A percentile compares a stretch with the other conserved stretches of the same genome.
Evolutionary conservation across 2,329 filamentous ascomycete species (phyloP).

Genomic region (Akanthomyces uredinophilus): DNA sequence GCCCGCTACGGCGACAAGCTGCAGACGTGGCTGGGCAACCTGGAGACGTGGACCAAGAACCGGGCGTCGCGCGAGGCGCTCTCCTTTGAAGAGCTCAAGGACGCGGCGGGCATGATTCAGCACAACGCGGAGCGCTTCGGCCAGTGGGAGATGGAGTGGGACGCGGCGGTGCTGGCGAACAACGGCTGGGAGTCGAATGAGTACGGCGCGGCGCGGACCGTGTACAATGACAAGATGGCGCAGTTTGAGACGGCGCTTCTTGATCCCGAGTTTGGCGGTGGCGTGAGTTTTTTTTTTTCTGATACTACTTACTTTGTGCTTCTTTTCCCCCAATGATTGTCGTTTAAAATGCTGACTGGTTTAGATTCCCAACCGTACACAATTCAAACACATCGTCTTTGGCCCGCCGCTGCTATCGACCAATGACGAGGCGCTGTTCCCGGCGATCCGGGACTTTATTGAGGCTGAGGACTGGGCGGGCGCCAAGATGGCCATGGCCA

Average conservation of each 20-base stretch:
- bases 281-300: conserved; percentile 55
- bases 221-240: conserved; percentile 74
- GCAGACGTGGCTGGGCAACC: conserved; percentile 57
- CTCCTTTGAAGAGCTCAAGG: conserved; percentile 31
- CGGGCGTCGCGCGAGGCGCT: conserved; percentile 22
- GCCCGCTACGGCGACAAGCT: conserved; percentile 65
- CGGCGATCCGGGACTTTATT: conserved; percentile 68
- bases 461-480: conserved; percentile 59
- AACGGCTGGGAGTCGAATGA: conserved; percentile 72
- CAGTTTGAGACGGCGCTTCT: conserved; percentile 78
- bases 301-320: no score
- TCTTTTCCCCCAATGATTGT: background rate
- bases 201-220: conserved; percentile 61
- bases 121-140: conserved; percentile 53
- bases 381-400: conserved; percentile 91
- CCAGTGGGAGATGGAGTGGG: conserved; percentile 74
- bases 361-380: conserved; percentile 76
- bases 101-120: conserved; percentile 58
- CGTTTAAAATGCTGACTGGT: conserved; percentile 15
- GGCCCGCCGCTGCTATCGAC: conserved; percentile 75
- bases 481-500: conserved; percentile 60
- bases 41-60: conserved; percentile 59
- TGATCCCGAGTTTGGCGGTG: conserved; percentile 66
- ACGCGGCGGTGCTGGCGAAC: conserved; percentile 61
- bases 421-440: conserved; percentile 64